These are phyloP conservation scores for Fomitopsis schrenkii DNA, from an alignment of 1,284 basidiomycete species.

Conservation along the genomic window DNA sequence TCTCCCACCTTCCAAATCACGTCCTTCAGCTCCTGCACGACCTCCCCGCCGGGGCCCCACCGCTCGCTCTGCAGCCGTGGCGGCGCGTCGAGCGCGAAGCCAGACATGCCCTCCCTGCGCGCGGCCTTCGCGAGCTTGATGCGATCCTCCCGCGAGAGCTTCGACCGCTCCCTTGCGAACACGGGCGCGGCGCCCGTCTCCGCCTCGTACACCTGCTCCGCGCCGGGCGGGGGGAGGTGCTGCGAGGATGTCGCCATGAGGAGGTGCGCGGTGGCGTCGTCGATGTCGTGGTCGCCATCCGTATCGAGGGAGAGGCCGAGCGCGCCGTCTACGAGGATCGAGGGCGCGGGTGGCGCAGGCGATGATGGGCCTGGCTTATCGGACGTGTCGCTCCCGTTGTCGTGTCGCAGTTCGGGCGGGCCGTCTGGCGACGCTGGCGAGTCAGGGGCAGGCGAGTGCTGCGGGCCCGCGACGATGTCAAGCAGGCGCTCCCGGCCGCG, in stretches of 20 bases:
- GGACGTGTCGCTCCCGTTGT: conserved; percentile 48
- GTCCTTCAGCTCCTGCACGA: conserved; percentile 78
- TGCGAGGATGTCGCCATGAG: conserved; percentile 44
- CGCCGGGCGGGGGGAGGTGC: conserved; percentile 56
- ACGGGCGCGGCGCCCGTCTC: conserved; percentile 40
- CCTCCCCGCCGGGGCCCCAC: conserved; percentile 74
- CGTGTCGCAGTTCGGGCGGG: conserved; percentile 45
- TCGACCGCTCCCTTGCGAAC: conserved; percentile 54
- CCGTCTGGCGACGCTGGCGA: conserved; percentile 37
- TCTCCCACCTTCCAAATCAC: conserved; percentile 82
- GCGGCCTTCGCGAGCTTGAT: conserved; percentile 51
- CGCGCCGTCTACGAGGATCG: background rate
- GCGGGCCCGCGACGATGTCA: conserved; percentile 47
- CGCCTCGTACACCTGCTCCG: conserved; percentile 75
- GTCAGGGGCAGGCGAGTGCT: conserved; percentile 29
- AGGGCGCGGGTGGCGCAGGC: conserved; percentile 10
- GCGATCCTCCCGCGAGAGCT: conserved; percentile 66
- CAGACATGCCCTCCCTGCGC: conserved; percentile 37
- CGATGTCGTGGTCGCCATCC: conserved; percentile 22
- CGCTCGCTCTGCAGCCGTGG: conserved; percentile 29
- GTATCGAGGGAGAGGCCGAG: conserved; percentile 7
- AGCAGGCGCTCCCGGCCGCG: conserved; percentile 63
- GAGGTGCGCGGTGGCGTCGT: conserved; percentile 58
- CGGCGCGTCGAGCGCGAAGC: conserved; percentile 3
- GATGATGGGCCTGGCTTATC: conserved; percentile 40